Percentiles rank a stretch among this genome's conserved stretches.
Evolutionary conservation across 1,139 yeast genomes (phyloP).

Genomic region (Yamadazyma aaseri): DNA sequence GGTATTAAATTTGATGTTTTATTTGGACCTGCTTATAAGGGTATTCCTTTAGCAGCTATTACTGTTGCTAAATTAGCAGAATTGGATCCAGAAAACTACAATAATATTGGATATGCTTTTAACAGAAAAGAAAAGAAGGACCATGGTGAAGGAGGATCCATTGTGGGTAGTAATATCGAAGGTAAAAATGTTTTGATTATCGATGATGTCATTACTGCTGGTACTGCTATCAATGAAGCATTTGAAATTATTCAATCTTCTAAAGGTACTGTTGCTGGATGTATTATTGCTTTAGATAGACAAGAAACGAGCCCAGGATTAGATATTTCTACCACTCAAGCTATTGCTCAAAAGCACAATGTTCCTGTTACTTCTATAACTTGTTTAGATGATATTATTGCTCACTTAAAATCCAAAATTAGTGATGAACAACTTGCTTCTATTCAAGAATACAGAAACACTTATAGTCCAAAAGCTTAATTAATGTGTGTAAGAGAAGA

Average conservation of each 20-base stretch:
- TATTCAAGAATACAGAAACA: conserved; percentile 59
- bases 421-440: conserved; percentile 52
- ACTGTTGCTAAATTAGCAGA: conserved; percentile 92
- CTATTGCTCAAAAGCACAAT: conserved; percentile 65
- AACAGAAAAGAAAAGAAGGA: conserved; percentile 93
- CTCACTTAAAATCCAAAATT: conserved; percentile 55
- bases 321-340: conserved; percentile 75
- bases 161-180: conserved; percentile 78
- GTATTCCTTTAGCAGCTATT: conserved; percentile 92
- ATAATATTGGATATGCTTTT: conserved; percentile 65
- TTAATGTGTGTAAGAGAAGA: not conserved
- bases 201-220: conserved; percentile 98
- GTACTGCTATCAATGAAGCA: conserved; percentile 96
- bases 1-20: conserved; percentile 84
- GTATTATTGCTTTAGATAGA: conserved; percentile 90
- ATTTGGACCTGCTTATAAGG: conserved; percentile 98
- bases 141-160: conserved; percentile 97
- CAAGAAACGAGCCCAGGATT: conserved; percentile 80
- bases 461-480: conserved; percentile 42
- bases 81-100: conserved; percentile 74
- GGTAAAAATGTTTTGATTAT: conserved; percentile 77
- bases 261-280: conserved; percentile 75
- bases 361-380: conserved; percentile 88
- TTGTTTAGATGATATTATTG: conserved; percentile 69
- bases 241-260: conserved; percentile 71